Conservation (phyloP, 768 basidiomycete genomes). For the Dacryopinax spathularia region DNA sequence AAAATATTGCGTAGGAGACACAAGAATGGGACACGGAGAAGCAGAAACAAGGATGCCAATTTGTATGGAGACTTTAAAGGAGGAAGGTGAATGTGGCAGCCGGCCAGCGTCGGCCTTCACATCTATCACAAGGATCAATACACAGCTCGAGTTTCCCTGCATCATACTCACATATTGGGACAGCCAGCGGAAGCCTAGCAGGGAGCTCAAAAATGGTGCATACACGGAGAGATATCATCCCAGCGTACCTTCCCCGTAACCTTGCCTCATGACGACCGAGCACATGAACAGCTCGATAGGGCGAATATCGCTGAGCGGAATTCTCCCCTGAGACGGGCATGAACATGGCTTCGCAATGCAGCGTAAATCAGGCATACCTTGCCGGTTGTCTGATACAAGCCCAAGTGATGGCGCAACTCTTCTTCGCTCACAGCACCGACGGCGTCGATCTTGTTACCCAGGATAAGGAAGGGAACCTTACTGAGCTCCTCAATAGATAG, state of each 20-base stretch:
- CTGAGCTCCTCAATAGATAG: slow-evolving; percentile 88
- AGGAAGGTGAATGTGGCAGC: too few species aligned
- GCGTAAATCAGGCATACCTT: slow-evolving; percentile 43
- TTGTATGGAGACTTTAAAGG: too few species aligned
- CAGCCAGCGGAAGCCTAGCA: slow-evolving; percentile 78
- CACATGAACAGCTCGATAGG: slow-evolving; percentile 99
- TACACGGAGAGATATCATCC: slow-evolving; percentile 5
- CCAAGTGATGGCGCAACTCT: slow-evolving; percentile 86
- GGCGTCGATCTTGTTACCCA: slow-evolving; percentile 99
- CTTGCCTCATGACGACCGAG: slow-evolving; percentile 96
- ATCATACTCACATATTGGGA: slow-evolving; percentile 74
- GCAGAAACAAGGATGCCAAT: too few species aligned
- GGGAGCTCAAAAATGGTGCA: neutral
- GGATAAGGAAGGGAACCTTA: slow-evolving; percentile 94
- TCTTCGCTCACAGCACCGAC: slow-evolving; percentile 94
- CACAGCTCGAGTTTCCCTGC: neutral
- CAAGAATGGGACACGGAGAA: too few species aligned
- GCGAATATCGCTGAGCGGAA: slow-evolving; percentile 88
- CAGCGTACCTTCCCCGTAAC: slow-evolving; percentile 83
- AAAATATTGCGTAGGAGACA: too few species aligned
- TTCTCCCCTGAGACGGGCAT: slow-evolving; percentile 58
- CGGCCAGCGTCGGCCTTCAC: too few species aligned
- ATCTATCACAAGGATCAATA: neutral
- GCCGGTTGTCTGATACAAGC: slow-evolving; percentile 97
- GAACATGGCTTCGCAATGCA: neutral